Conservation (phyloP, 2,329 filamentous ascomycete genomes). For the Alternaria infectoria region DNA sequence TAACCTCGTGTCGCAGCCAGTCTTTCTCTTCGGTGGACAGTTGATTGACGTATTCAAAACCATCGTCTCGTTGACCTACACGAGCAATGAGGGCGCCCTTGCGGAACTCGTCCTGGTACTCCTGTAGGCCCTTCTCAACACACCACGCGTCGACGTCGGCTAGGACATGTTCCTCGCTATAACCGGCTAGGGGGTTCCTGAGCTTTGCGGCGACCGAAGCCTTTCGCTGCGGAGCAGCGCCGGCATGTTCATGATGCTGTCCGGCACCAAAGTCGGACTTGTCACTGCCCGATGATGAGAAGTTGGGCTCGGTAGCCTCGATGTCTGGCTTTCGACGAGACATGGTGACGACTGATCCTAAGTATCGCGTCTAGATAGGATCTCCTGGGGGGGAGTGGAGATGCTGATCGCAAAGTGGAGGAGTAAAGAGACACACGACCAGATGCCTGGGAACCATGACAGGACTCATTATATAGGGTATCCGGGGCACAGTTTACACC, state of each 20-base stretch:
- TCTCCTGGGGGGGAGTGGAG: not conserved
- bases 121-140: constrained; percentile 54
- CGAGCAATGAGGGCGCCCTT: constrained; percentile 59
- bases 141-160: constrained; percentile 63
- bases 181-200: constrained; percentile 62
- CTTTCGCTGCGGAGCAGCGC: constrained; percentile 17
- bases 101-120: constrained; percentile 57
- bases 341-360: constrained; percentile 19
- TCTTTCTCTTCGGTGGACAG: constrained; percentile 62
- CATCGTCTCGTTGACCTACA: constrained; percentile 54
- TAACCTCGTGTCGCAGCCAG: constrained; percentile 65
- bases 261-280: constrained; percentile 27
- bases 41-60: constrained; percentile 57
- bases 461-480: constrained; percentile 19
- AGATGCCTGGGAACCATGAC: not conserved
- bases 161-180: constrained; percentile 60
- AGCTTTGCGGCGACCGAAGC: constrained; percentile 45
- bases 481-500: constrained; percentile 2
- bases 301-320: constrained; percentile 32
- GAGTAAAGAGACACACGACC: constrained; percentile 2
- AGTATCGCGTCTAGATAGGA: not conserved
- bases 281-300: constrained; percentile 31
- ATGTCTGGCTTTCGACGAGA: constrained; percentile 32
- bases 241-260: constrained; percentile 30
- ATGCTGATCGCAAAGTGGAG: constrained; percentile 7